phyloP scores from a whole-genome alignment of 108 stramenopile species.

The Cyclotella baltica region DNA sequence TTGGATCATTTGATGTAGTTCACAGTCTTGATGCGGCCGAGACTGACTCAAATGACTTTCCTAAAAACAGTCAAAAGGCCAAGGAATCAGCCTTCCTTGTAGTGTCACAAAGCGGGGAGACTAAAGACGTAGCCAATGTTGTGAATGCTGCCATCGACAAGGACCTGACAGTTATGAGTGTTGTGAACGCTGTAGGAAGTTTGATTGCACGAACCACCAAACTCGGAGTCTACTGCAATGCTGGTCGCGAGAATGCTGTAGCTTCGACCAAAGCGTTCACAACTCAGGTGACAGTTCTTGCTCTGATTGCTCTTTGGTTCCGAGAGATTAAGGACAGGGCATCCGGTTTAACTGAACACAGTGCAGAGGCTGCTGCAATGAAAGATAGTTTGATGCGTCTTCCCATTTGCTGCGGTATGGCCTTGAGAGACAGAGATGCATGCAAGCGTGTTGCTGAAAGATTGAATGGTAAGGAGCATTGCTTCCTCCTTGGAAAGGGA shows the following conservation, averaged over 20 bases:
- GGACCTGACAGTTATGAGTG: conserved; percentile 87
- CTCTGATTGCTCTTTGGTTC: conserved; percentile 96
- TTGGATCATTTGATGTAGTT: conserved; percentile 94
- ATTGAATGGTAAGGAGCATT: conserved; percentile 90
- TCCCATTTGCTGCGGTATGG: conserved; percentile 98
- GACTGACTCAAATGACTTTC: conserved; percentile 89
- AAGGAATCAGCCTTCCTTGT: conserved; percentile 87
- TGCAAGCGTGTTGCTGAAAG: conserved; percentile 83
- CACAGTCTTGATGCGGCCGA: conserved; percentile 93
- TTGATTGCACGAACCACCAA: conserved; percentile 96
- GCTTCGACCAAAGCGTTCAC: conserved; percentile 99
- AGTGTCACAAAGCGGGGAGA: conserved; percentile 98
- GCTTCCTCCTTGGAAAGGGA: conserved; percentile 96
- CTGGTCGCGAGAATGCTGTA: conserved; percentile 99
- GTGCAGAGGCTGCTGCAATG: conserved; percentile 65
- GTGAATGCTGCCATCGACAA: conserved; percentile 83
- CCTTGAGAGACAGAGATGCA: conserved; percentile 88
- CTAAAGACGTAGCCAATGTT: conserved; percentile 96
- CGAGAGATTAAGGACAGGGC: conserved; percentile 75
- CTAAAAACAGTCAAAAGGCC: conserved; percentile 55
- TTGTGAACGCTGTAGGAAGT: conserved; percentile 98
- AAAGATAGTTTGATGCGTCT: conserved; percentile 95
- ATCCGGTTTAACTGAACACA: conserved; percentile 61
- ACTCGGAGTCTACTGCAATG: conserved; percentile 98
- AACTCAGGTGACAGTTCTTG: conserved; percentile 98